A percentile compares a stretch with the other conserved stretches of the same genome.
phyloP scores from a whole-genome alignment of 179 eudicot genomes.

The Camellia oleifera region DNA sequence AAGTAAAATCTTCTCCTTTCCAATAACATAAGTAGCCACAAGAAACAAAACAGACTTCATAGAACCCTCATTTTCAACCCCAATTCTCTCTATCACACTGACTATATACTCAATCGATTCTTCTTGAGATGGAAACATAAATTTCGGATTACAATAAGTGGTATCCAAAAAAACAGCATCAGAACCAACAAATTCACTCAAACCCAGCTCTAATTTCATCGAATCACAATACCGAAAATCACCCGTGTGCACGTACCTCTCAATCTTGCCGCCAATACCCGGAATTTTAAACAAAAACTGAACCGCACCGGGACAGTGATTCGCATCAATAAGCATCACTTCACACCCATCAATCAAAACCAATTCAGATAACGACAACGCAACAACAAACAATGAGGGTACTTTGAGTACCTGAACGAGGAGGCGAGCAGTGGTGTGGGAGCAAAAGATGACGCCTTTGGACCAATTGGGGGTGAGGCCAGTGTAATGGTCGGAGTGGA shows the following conservation, averaged over 20 bases:
- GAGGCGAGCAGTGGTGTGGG: conserved; percentile 57
- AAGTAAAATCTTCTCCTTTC: conserved; percentile 82
- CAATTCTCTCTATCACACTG: conserved; percentile 56
- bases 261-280: conserved; percentile 34
- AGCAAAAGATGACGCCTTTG: conserved; percentile 72
- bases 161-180: conserved; percentile 88
- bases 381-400: conserved; percentile 35
- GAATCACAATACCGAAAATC: conserved; percentile 67
- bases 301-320: conserved; percentile 97
- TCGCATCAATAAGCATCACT: conserved; percentile 72
- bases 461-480: conserved; percentile 71
- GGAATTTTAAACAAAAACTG: conserved; percentile 73
- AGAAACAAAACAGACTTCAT: conserved; percentile 66
- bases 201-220: conserved; percentile 48
- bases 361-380: conserved; percentile 39
- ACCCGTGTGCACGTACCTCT: conserved; percentile 91
- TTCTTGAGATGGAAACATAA: conserved; percentile 71
- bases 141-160: conserved; percentile 89
- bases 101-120: conserved; percentile 86
- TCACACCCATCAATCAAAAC: conserved; percentile 66
- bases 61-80: conserved; percentile 40
- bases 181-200: conserved; percentile 66
- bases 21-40: conserved; percentile 89
- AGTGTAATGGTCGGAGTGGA: conserved; percentile 88
- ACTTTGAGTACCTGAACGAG: conserved; percentile 47